Base-by-base conservation (phyloP, 1,139 yeast species). In the Saccharomyces pastorianus region DNA sequence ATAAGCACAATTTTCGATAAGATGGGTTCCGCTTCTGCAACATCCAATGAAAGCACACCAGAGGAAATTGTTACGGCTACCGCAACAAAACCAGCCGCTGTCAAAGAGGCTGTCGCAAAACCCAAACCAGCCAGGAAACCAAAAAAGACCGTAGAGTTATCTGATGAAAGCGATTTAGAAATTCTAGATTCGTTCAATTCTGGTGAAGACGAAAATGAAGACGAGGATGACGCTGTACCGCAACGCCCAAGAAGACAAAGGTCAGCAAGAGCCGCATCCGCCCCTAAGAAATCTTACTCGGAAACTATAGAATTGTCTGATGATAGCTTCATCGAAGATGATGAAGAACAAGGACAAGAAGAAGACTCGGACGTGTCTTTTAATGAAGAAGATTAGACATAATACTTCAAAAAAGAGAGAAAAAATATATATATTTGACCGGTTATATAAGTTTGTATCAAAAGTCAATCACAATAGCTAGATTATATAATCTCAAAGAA, bases 321-420 rank as follows among this genome's bases (percentile, higher is more conserved):
- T 49, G 66, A 64, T 48, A 63, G 68, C 50, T 66, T 61, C 47
- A 58, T 61, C 6, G 69, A 65, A n/a, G 67, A 61, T 26, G 67
- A 61, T 23, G 63, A 54, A 6, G 60, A 58, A 6, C 61, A 55
- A 17, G 64, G 52, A 17, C 23, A 20, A 20, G 23, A 20, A 20
- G 23, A 20, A 20, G 23, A 20, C 23, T 63, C 65, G 6, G 67
- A 62, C 46, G 65, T 51, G 8, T 64, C 66, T 5, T 69, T 67
- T 32, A 60, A 58, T 20, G 64, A 56, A 13, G 61, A 62, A 26
- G 60, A 63, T n/a, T 32, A 13, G 11, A 20, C 1, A 17, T 4
- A 20, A 20, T 20, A 20, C 23, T 20, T 20, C 23, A 20, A 20
- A 20, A 20, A 20, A 20, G 23, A 20, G 23, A 20, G 3, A 20